phyloP scores from a whole-genome alignment of 2,329 filamentous ascomycete species.

The Alternaria rosae region DNA sequence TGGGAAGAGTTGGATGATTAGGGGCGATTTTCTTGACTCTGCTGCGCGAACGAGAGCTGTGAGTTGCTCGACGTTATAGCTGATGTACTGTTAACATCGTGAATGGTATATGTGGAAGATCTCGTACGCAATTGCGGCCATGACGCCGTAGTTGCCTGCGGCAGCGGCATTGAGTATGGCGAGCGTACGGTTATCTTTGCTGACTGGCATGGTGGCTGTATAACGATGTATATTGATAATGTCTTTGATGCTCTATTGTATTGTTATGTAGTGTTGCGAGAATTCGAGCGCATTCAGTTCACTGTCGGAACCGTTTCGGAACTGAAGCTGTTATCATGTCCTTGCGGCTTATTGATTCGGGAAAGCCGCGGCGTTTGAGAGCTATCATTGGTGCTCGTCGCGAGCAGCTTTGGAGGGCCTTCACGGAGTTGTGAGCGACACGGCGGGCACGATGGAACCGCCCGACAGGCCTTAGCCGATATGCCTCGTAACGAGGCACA shows the following conservation, averaged over 20 bases:
- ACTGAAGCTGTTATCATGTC: neutral
- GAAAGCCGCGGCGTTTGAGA: neutral
- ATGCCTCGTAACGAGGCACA: constrained; percentile 33
- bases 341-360: neutral
- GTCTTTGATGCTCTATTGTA: neutral
- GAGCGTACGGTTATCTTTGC: constrained; percentile 39
- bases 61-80: constrained; percentile 48
- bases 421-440: neutral
- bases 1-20: constrained; percentile 54
- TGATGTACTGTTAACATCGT: constrained; percentile 14
- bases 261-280: neutral
- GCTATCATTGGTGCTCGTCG: constrained; percentile 17
- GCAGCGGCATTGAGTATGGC: constrained; percentile 65
- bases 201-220: constrained; percentile 21
- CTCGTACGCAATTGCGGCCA: constrained; percentile 53
- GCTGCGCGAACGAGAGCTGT: constrained; percentile 45
- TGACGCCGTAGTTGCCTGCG: constrained; percentile 64
- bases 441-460: neutral
- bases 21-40: constrained; percentile 43
- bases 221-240: neutral
- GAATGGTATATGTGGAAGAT: too few species aligned
- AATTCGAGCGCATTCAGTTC: neutral
- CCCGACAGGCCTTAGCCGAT: neutral
- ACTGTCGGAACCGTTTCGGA: constrained; percentile 10
- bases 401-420: constrained; percentile 4